Percentiles rank a stretch among this genome's conserved stretches.
These are phyloP conservation scores for Chlorella sp. DNA, from an alignment of 139 green algal genomes.

Conservation along the genomic window DNA sequence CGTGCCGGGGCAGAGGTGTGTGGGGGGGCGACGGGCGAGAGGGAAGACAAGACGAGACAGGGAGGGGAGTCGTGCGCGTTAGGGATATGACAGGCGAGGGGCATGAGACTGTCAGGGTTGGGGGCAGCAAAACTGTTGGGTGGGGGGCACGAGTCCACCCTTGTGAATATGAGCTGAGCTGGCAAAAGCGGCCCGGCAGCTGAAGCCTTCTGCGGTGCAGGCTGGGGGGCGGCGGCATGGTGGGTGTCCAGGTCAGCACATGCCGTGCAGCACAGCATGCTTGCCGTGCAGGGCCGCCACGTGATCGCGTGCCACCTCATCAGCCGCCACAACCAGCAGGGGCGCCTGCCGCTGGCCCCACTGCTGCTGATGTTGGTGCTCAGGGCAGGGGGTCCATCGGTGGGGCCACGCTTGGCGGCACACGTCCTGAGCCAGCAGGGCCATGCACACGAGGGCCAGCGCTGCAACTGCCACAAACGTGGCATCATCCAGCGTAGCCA, in stretches of 20 bases:
- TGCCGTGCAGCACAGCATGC: neutral
- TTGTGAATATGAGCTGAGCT: neutral
- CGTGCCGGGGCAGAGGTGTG: too few relatives aligned
- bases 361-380: neutral
- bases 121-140: too few relatives aligned
- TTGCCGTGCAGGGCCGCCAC: neutral
- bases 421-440: neutral
- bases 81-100: neutral
- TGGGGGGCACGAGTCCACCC: neutral
- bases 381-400: too few relatives aligned
- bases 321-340: neutral
- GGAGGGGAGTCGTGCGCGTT: neutral
- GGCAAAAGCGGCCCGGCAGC: neutral
- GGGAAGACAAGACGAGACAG: neutral
- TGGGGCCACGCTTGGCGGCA: neutral
- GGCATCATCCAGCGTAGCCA: neutral
- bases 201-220: too few relatives aligned
- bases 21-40: neutral
- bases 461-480: neutral
- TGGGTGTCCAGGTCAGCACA: too few relatives aligned
- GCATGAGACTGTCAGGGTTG: too few relatives aligned
- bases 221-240: too few relatives aligned
- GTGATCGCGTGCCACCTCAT: neutral
- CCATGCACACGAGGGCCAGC: neutral
- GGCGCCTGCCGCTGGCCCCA: neutral